Base-by-base conservation (phyloP, 345 rosid genomes). In the Balakata baccata region DNA sequence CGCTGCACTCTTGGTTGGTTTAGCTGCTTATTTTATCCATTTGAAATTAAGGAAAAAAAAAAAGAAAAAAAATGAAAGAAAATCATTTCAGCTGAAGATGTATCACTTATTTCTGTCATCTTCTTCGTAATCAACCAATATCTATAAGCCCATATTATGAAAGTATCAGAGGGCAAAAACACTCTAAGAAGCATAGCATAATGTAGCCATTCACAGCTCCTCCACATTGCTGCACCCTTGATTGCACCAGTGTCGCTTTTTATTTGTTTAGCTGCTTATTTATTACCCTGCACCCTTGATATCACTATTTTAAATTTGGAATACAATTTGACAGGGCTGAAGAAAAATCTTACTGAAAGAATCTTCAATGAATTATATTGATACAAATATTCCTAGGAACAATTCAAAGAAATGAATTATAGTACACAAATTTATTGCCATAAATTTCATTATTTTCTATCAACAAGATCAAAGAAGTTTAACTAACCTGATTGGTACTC, bases 401-500 rank as follows among this genome's bases (percentile, higher is more conserved):
- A 64, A 41, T 64, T 39, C 67, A 68, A 6, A 14, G 17, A 50
- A 37, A 68, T 10, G n/a, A 16, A 29, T 11, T 39, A 71, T 11
- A 43, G 16, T 25, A 16, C 11, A 43, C 22, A 41, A 1, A 45
- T 16, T 45, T 20, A 6, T 45, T 11, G 12, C 39, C 11, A 23
- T 58, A 78, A 17, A 61, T 58, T 66, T 41, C 23, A 49, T 47
- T 17, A 41, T 81, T 69, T 34, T 49, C 45, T 58, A 57, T 50
- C 25, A 64, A 80, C 50, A 71, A 39, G 74, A 59, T 75, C 57
- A 22, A 13, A 70, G 37, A 41, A 63, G 29, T 53, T 60, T 51
- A 63, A 70, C 80, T 22, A 79, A 93, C 98, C 98, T 89, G 89
- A 77, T 77, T 81, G 65, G 80, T 84, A 68, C 81, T 85, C 20